Percentiles rank a stretch among this genome's conserved stretches.
These are phyloP conservation scores for Pyrus communis DNA, from an alignment of 306 rosid species.

Conservation along the genomic window DNA sequence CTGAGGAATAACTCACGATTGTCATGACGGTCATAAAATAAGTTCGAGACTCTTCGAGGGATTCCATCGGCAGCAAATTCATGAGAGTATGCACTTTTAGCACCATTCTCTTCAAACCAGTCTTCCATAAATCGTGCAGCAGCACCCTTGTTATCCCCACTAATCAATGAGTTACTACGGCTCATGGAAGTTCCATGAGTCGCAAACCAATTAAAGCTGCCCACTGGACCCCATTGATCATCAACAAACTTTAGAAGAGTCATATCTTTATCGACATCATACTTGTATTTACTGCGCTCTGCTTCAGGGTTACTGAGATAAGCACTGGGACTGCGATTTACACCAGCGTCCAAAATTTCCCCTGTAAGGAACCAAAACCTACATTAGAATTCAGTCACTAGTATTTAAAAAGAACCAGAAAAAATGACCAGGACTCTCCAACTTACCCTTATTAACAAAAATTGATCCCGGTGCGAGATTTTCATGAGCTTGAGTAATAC, in stretches of 20 bases:
- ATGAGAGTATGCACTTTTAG: slow-evolving; percentile 3
- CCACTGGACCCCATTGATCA: slow-evolving; percentile 77
- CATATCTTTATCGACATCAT: slow-evolving; percentile 84
- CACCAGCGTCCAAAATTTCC: slow-evolving; percentile 75
- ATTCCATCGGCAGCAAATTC: slow-evolving; percentile 11
- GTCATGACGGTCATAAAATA: slow-evolving; percentile 17
- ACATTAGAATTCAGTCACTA: neutral
- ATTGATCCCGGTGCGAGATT: slow-evolving; percentile 77
- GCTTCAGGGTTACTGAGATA: slow-evolving; percentile 76
- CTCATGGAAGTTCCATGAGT: slow-evolving; percentile 99
- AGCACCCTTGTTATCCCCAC: slow-evolving; percentile 95
- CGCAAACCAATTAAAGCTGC: slow-evolving; percentile 93
- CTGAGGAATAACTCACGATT: slow-evolving; percentile 21
- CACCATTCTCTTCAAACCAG: slow-evolving; percentile 56
- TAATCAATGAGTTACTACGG: slow-evolving; percentile 67
- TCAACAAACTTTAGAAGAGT: slow-evolving; percentile 81
- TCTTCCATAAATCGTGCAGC: slow-evolving; percentile 97
- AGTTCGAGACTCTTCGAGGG: slow-evolving; percentile 36
- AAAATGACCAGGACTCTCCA: neutral
- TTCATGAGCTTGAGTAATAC: slow-evolving; percentile 76
- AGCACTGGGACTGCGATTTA: slow-evolving; percentile 89
- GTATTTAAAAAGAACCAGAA: neutral
- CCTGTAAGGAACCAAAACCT: slow-evolving; percentile 44
- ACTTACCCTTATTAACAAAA: slow-evolving; percentile 62
- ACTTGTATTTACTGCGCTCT: slow-evolving; percentile 63